Evolutionary conservation across 2,329 filamentous ascomycete species (phyloP).

Genomic region (Cadophora sp.): DNA sequence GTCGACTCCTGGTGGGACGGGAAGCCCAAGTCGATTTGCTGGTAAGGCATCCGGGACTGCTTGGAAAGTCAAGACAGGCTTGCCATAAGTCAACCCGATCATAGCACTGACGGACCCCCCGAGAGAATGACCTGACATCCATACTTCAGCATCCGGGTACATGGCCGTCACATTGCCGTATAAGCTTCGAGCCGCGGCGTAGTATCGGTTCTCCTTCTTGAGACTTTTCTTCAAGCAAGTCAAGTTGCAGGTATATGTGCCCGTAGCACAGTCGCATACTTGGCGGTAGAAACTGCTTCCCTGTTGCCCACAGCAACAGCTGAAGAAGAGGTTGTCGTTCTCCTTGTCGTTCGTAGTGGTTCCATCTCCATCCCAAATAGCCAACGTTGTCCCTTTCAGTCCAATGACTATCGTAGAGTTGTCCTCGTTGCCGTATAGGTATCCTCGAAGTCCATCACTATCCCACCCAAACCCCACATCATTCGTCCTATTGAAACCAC

Average conservation of each 20-base stretch:
- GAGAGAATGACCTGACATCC: slow-evolving; percentile 91
- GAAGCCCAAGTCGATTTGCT: slow-evolving; percentile 83
- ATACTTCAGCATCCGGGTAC: slow-evolving; percentile 84
- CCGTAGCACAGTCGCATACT: slow-evolving; percentile 90
- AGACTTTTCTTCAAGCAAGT: slow-evolving; percentile 83
- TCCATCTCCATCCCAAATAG: slow-evolving; percentile 94
- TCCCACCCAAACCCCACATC: slow-evolving; percentile 94
- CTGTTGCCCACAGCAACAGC: slow-evolving; percentile 95
- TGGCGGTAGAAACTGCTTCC: slow-evolving; percentile 89
- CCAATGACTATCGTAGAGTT: slow-evolving; percentile 92
- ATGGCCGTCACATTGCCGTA: slow-evolving; percentile 91
- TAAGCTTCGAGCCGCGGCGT: slow-evolving; percentile 84
- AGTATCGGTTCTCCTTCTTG: slow-evolving; percentile 86
- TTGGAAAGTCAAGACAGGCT: slow-evolving; percentile 92
- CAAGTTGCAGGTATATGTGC: slow-evolving; percentile 88
- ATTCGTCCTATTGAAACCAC: slow-evolving; percentile 81
- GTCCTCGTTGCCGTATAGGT: slow-evolving; percentile 86
- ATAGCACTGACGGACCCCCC: slow-evolving; percentile 90
- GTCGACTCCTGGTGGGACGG: slow-evolving; percentile 80
- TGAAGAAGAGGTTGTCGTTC: slow-evolving; percentile 98
- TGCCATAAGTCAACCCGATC: slow-evolving; percentile 86
- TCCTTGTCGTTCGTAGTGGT: slow-evolving; percentile 97
- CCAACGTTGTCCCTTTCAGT: slow-evolving; percentile 87
- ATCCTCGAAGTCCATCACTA: slow-evolving; percentile 84
- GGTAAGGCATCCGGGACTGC: slow-evolving; percentile 91